phyloP scores from a whole-genome alignment of 2,329 filamentous ascomycete genomes.

The Cladosporium velox region DNA sequence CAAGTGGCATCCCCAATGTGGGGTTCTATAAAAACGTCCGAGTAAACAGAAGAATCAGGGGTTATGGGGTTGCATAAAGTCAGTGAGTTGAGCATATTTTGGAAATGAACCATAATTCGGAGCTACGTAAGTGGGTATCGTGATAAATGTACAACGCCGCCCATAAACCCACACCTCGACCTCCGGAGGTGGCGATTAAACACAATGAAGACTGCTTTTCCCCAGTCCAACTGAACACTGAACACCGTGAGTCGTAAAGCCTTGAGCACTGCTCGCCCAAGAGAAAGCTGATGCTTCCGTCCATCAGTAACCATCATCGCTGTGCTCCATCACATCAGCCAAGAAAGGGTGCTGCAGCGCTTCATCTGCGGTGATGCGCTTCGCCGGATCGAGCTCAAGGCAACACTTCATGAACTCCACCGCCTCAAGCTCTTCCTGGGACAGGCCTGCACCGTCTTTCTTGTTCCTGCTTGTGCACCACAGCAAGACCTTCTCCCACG shows the following conservation, averaged over 20 bases:
- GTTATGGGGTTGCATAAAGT: not conserved
- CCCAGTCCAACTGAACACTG: not conserved
- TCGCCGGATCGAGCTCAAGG: conserved; percentile 73
- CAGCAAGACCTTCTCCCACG: conserved; percentile 87
- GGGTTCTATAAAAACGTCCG: conserved; percentile 1
- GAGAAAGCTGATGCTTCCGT: not conserved
- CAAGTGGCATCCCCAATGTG: conserved; percentile 11
- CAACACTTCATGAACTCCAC: conserved; percentile 71
- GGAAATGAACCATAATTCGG: not conserved
- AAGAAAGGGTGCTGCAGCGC: conserved; percentile 72
- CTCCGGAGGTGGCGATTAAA: not conserved
- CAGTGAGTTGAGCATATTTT: not conserved
- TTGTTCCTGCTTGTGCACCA: conserved; percentile 82
- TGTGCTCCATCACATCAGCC: conserved; percentile 9
- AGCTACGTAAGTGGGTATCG: conserved; percentile 20
- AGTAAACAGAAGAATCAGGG: conserved; percentile 15
- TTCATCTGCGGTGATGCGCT: conserved; percentile 72
- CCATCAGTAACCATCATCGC: conserved; percentile 8
- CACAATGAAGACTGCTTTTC: not conserved
- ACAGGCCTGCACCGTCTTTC: conserved; percentile 57
- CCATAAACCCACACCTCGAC: not conserved
- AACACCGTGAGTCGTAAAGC: not conserved
- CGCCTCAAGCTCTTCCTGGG: conserved; percentile 69
- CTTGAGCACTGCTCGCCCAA: not conserved
- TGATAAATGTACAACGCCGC: conserved; percentile 14